Base-by-base conservation (phyloP, 306 rosid species). In the Cercis canadensis region DNA sequence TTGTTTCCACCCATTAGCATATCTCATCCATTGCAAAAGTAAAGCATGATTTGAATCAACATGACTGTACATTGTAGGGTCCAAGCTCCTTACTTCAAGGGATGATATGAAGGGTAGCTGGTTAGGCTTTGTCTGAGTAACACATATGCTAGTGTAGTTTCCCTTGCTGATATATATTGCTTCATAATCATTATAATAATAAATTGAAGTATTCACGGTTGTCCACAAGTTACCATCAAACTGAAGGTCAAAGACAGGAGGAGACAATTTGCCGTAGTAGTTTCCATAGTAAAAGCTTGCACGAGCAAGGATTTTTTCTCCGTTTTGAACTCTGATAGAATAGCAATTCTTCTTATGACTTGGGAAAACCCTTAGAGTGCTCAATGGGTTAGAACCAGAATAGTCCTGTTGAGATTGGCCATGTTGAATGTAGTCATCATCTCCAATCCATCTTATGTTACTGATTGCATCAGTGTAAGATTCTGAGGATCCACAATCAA, bases 91-190 rank as follows among this genome's bases (percentile, higher is more conserved):
- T 8, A 83, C 51, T 71, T 81, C 86, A 57, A 83, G 69, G 4
- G 83, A 72, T 1, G 86, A 81, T 69, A 86, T 73, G 60, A 86
- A 83, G 0, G 91, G 91, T 39, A 83, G 6, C 36, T 83, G 66
- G 5, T 83, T 70, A 51, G 86, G 70, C 50, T 52, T 33, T 53
- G 76, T 78, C 75, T 81, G 88, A 57, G 86, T 78, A 43, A 86
- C 73, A 62, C 90, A 86, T 37, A 86, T 45, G 52, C 70, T 68
- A n/a, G 82, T 83, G 24, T 37, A 43, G 14, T 73, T 83, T 13
- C 59, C 75, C 19, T 73, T 75, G 5, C 80, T 41, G 8, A 65
- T 75, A 57, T 81, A 86, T 17, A 83, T 66, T 11, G 73, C 67
- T 62, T 83, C 87, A 18, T 41, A 39, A 46, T 39, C 40, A 5